Evolutionary conservation across 345 rosid genomes (phyloP).

Genomic region (Isatis tinctoria): DNA sequence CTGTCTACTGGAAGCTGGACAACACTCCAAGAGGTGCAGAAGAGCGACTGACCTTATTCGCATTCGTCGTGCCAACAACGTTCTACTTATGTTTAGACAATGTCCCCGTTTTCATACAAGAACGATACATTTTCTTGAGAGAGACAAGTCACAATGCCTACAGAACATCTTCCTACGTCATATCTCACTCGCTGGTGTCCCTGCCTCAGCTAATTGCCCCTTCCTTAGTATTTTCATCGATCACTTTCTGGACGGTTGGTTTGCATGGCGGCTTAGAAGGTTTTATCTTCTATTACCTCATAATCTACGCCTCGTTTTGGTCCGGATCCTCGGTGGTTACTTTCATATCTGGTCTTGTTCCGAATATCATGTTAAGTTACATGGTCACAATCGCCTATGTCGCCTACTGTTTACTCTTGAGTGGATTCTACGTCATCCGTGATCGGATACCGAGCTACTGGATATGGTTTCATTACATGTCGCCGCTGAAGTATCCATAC

Average conservation of each 20-base stretch:
- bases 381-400: slow-evolving; percentile 32
- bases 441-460: slow-evolving; percentile 30
- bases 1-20: slow-evolving; percentile 53
- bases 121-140: slow-evolving; percentile 70
- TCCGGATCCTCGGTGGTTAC: slow-evolving; percentile 57
- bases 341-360: slow-evolving; percentile 38
- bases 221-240: slow-evolving; percentile 30
- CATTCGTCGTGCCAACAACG: slow-evolving; percentile 34
- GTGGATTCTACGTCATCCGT: slow-evolving; percentile 29
- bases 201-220: slow-evolving; percentile 36
- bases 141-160: slow-evolving; percentile 46
- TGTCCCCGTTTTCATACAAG: slow-evolving; percentile 44
- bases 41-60: slow-evolving; percentile 41
- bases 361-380: slow-evolving; percentile 38
- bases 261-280: slow-evolving; percentile 38
- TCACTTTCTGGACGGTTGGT: slow-evolving; percentile 46
- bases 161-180: slow-evolving; percentile 40
- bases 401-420: not conserved
- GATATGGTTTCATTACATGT: slow-evolving; percentile 33
- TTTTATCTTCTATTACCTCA: slow-evolving; percentile 33
- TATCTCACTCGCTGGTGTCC: slow-evolving; percentile 39
- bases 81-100: slow-evolving; percentile 38
- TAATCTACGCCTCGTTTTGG: slow-evolving; percentile 35
- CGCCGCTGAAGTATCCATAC: slow-evolving; percentile 25
- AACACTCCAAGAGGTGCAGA: slow-evolving; percentile 33